phyloP scores from a whole-genome alignment of 129 eudicot species.

The Escallonia rubra region DNA sequence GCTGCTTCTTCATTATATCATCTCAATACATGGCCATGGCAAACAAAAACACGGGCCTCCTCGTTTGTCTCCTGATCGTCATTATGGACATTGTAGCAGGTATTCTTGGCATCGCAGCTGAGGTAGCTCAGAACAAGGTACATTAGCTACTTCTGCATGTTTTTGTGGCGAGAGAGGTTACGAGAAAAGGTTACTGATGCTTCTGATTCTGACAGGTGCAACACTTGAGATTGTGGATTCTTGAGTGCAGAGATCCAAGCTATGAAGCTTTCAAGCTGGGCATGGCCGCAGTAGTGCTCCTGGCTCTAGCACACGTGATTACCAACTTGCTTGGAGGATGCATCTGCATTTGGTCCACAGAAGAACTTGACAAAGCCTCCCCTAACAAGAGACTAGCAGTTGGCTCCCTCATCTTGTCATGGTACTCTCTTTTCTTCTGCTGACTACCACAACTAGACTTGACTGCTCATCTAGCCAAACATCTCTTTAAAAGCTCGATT shows the following conservation, averaged over 20 bases:
- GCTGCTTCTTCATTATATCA: no score
- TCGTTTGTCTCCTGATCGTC: conserved; percentile 62
- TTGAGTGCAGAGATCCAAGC: conserved; percentile 86
- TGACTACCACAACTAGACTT: neutral
- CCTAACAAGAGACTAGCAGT: conserved; percentile 79
- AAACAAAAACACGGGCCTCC: conserved; percentile 25
- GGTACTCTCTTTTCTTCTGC: conserved; percentile 28
- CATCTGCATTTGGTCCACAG: conserved; percentile 49
- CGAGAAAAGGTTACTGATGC: neutral
- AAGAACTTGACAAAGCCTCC: conserved; percentile 60
- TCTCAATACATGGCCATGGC: conserved; percentile 22
- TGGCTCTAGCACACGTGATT: conserved; percentile 59
- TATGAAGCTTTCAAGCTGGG: conserved; percentile 79
- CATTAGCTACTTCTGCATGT: neutral
- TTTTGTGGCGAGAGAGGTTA: neutral
- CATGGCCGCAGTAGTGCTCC: conserved; percentile 52
- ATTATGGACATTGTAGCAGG: conserved; percentile 72
- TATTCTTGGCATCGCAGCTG: conserved; percentile 79
- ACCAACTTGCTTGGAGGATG: conserved; percentile 80
- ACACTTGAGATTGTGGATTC: conserved; percentile 52
- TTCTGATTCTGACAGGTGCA: conserved; percentile 26
- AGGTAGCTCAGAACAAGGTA: conserved; percentile 87
- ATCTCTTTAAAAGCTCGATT: no score
- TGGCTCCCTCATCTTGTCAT: conserved; percentile 68
- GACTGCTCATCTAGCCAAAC: neutral